Conservation (phyloP, 208 protist species). For the Leishmania lainsoni region DNA sequence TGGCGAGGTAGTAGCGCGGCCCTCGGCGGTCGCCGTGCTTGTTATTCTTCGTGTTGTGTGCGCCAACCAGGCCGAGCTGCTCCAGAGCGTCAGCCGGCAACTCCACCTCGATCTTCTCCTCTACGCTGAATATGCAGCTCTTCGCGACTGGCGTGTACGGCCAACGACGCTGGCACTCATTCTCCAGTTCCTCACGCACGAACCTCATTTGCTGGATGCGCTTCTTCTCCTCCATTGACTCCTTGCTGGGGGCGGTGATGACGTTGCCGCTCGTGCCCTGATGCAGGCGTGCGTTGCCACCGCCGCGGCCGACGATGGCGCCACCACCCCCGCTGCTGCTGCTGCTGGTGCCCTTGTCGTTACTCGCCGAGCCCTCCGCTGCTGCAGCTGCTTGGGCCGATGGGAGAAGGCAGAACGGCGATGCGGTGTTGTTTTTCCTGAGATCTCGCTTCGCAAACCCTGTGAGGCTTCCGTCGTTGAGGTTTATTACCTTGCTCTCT, state of each 20-base stretch:
- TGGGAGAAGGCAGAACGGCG: conserved; percentile 30
- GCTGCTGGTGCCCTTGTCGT: background rate
- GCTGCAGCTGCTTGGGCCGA: background rate
- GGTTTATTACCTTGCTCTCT: conserved; percentile 54
- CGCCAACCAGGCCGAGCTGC: conserved; percentile 38
- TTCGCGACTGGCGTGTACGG: conserved; percentile 73
- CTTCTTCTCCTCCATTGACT: conserved; percentile 46
- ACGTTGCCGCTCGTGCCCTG: conserved; percentile 58
- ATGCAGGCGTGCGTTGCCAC: conserved; percentile 26
- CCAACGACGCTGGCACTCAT: conserved; percentile 65
- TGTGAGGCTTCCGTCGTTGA: conserved; percentile 62
- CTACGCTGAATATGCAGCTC: conserved; percentile 59
- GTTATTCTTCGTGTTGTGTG: conserved; percentile 31
- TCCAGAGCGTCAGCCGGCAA: conserved; percentile 37
- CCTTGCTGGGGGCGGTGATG: conserved; percentile 48
- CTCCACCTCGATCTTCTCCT: conserved; percentile 50
- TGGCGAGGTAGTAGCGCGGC: conserved; percentile 52
- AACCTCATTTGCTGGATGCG: conserved; percentile 59
- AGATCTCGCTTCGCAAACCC: conserved; percentile 64
- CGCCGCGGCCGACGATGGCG: conserved; percentile 17
- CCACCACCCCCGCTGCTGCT: conserved; percentile 6
- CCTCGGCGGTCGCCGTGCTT: conserved; percentile 49
- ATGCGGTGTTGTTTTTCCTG: conserved; percentile 60
- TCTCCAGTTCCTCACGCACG: conserved; percentile 57
- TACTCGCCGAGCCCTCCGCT: conserved; percentile 2